Base-by-base conservation (phyloP, 768 basidiomycete genomes). In the Lactarius psammicola region DNA sequence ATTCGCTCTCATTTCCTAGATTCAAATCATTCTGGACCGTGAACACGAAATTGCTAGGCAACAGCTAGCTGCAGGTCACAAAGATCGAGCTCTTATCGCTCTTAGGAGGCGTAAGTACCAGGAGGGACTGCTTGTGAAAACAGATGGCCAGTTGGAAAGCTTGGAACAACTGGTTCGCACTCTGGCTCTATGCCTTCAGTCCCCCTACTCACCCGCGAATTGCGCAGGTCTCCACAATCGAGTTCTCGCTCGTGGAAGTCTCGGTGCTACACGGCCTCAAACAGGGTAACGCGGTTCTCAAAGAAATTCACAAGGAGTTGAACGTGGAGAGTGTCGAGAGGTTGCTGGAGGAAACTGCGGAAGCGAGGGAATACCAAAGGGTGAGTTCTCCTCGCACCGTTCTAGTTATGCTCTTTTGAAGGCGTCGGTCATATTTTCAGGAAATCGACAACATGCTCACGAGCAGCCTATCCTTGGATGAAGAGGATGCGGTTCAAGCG, bases 281-380 rank as follows among this genome's bases (percentile, higher is more conserved):
- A 75, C 94, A 95, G 77, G 97, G 97, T 2, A 98, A 90, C 70
- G 89, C 91, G 34, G 94, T 98, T 1, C 80, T 99, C 54, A 94
- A 90, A 75, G 87, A 97, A 76, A 90, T 99, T 18, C 95, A 99
- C 76, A 88, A 88, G 71, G 94, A 98, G 76, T 87, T 99, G 86
- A 93, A 87, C 70, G 71, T 94, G 10, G 94, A 97, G 75, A 87
- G 81, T 66, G 95, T 98, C n/a, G 96, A 98, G 82, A 91, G 86
- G 73, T 79, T 98, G 59, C 82, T 99, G 80, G 93, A 90, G 69
- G 93, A 97, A 77, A 97, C 95, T 0, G 85, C 85, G 4, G 96
- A 98, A 73, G 97, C 94, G 15, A 84, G 90, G 69, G 94, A 88
- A 67, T 98, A 98, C 75, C 94, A 99, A 73, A 80, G 82, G 74